A percentile compares a stretch with the other conserved stretches of the same genome.
phyloP scores from a whole-genome alignment of 2,329 filamentous ascomycete species.

The Colletotrichum somersetense region DNA sequence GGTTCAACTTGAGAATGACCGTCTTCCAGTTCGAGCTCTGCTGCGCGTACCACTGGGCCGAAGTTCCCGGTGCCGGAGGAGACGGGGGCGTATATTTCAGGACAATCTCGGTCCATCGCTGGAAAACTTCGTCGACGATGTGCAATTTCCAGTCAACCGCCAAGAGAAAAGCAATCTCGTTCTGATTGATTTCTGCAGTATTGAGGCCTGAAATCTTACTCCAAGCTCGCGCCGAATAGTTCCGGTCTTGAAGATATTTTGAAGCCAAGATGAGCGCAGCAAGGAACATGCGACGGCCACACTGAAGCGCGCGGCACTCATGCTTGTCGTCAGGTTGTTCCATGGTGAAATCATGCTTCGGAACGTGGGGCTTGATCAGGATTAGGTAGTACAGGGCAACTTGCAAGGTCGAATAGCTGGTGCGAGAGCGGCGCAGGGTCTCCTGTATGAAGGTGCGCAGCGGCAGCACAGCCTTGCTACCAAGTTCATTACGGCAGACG shows the following conservation, averaged over 20 bases:
- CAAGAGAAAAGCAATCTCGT: constrained; percentile 91
- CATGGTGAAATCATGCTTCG: constrained; percentile 85
- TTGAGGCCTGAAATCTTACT: constrained; percentile 99
- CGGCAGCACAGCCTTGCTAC: constrained; percentile 83
- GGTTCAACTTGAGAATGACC: constrained; percentile 68
- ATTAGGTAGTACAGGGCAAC: constrained; percentile 97
- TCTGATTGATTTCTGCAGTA: constrained; percentile 94
- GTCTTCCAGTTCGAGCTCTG: constrained; percentile 69
- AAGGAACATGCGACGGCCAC: constrained; percentile 97
- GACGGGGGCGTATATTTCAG: constrained; percentile 82
- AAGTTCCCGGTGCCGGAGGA: constrained; percentile 66
- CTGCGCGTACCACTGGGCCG: constrained; percentile 57
- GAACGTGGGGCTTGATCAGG: constrained; percentile 91
- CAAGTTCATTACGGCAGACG: constrained; percentile 78
- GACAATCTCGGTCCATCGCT: constrained; percentile 94
- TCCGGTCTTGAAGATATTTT: constrained; percentile 97
- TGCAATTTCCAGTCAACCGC: constrained; percentile 96
- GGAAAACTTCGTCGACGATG: constrained; percentile 88
- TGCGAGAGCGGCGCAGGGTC: constrained; percentile 92
- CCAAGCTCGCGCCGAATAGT: constrained; percentile 97
- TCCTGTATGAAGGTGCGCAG: constrained; percentile 97
- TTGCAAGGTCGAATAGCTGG: constrained; percentile 97
- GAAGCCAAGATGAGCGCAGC: constrained; percentile 94
- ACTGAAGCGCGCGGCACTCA: constrained; percentile 85
- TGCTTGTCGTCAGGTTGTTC: constrained; percentile 82